These are phyloP conservation scores for Plectosphaerella sp. DNA, from an alignment of 2,329 filamentous ascomycete genomes.

Conservation along the genomic window DNA sequence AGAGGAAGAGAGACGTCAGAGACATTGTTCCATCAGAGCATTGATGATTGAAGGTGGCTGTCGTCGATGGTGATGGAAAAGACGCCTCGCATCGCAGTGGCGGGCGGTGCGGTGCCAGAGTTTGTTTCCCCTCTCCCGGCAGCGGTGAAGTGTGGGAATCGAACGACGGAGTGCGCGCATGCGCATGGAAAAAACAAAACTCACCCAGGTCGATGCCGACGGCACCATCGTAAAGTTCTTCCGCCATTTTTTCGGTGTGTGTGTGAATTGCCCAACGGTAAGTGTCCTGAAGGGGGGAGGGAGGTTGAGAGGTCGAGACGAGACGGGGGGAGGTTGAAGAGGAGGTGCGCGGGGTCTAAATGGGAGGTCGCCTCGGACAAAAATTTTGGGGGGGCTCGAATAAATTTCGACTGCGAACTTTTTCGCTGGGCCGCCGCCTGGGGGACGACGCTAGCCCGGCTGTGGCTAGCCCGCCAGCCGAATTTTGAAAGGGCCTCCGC, in stretches of 20 bases:
- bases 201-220: slow-evolving; percentile 99
- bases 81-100: not conserved
- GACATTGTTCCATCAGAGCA: slow-evolving; percentile 4
- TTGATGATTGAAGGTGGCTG: slow-evolving; percentile 1
- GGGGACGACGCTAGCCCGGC: not conserved
- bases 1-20: slow-evolving; percentile 13
- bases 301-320: slow-evolving; percentile 3
- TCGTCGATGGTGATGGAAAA: not conserved
- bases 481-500: not conserved
- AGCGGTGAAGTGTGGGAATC: not conserved
- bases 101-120: slow-evolving; percentile 5
- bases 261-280: slow-evolving; percentile 7
- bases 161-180: not conserved
- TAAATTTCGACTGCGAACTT: not conserved
- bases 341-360: slow-evolving; percentile 11
- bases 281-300: slow-evolving; percentile 10
- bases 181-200: slow-evolving; percentile 24
- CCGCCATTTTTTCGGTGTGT: slow-evolving; percentile 67
- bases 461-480: not conserved
- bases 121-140: not conserved
- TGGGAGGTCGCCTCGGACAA: slow-evolving; percentile 7
- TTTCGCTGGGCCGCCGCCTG: not conserved
- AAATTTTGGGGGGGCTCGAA: slow-evolving; percentile 5
- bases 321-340: slow-evolving; percentile 7
- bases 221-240: slow-evolving; percentile 99